A percentile compares a stretch with the other conserved stretches of the same genome.
phyloP scores from a whole-genome alignment of 1,139 yeast species.

The Meyerozyma smithsonii region DNA sequence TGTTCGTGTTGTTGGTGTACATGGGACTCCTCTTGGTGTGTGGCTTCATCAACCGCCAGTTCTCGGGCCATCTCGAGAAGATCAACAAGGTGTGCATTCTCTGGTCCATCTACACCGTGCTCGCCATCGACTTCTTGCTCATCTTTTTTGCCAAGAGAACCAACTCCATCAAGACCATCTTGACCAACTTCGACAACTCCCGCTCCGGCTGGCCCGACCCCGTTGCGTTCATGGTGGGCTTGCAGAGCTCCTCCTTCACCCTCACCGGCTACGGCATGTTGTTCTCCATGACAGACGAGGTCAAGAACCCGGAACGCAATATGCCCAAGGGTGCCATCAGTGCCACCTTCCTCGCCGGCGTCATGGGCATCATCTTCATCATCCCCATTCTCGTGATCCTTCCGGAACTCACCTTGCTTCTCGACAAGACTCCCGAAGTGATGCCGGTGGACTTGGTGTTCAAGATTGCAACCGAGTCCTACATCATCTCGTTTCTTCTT shows the following conservation, averaged over 20 bases:
- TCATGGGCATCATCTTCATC: slow-evolving; percentile 68
- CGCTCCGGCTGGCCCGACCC: slow-evolving; percentile 70
- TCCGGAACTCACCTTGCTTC: slow-evolving; percentile 54
- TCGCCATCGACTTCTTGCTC: slow-evolving; percentile 60
- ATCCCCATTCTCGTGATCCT: slow-evolving; percentile 66
- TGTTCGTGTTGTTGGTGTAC: slow-evolving; percentile 53
- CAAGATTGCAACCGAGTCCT: slow-evolving; percentile 65
- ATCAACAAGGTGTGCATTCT: slow-evolving; percentile 64
- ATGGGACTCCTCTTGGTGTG: slow-evolving; percentile 52
- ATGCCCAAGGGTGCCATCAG: slow-evolving; percentile 75
- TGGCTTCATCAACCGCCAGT: slow-evolving; percentile 57
- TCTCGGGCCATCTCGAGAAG: slow-evolving; percentile 53
- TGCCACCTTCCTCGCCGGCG: slow-evolving; percentile 58
- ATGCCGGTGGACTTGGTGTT: slow-evolving; percentile 66
- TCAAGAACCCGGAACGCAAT: slow-evolving; percentile 65
- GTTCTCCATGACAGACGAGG: slow-evolving; percentile 80
- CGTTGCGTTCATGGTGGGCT: slow-evolving; percentile 66
- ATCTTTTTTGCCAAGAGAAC: slow-evolving; percentile 57
- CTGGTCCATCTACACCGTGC: slow-evolving; percentile 72
- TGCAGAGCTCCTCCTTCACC: slow-evolving; percentile 75
- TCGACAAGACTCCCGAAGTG: slow-evolving; percentile 60
- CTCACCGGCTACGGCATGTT: slow-evolving; percentile 80
- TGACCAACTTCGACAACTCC: slow-evolving; percentile 66
- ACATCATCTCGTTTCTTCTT: slow-evolving; percentile 60
- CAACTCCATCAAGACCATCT: slow-evolving; percentile 53